A percentile compares a stretch with the other conserved stretches of the same genome.
These are phyloP conservation scores for Chlamydomonas sphaeroides DNA, from an alignment of 139 green algal genomes.

Conservation along the genomic window DNA sequence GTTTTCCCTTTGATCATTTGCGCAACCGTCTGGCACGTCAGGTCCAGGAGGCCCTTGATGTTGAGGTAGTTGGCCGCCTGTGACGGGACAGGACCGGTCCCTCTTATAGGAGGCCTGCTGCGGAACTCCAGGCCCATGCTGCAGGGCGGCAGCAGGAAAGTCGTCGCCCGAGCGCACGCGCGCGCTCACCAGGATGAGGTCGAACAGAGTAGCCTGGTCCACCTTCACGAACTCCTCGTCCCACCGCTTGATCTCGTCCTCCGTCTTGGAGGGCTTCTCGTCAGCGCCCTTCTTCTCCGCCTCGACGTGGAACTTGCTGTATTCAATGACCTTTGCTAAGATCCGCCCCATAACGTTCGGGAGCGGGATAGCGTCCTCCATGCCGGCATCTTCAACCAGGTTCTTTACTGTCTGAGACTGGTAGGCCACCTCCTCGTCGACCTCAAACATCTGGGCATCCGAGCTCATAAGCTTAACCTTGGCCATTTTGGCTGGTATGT, in stretches of 20 bases:
- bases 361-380: constrained; percentile 79
- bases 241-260: constrained; percentile 92
- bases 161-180: no score
- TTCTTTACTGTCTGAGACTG: constrained; percentile 86
- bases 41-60: constrained; percentile 98
- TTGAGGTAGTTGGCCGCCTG: constrained; percentile 99
- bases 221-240: constrained; percentile 97
- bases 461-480: constrained; percentile 54
- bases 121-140: no score
- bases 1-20: constrained; percentile 73
- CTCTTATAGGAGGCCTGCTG: no score
- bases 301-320: constrained; percentile 95
- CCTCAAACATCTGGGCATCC: constrained; percentile 73
- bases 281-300: constrained; percentile 76
- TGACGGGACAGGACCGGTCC: background rate
- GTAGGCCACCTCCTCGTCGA: constrained; percentile 79
- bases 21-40: constrained; percentile 97
- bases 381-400: constrained; percentile 76
- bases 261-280: constrained; percentile 77
- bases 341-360: constrained; percentile 88
- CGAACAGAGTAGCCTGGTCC: constrained; percentile 97
- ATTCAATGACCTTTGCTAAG: constrained; percentile 92
- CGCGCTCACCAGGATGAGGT: constrained; percentile 93
- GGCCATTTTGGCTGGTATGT: background rate
- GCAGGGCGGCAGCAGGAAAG: no score